Percentiles rank a stretch among this genome's conserved stretches.
Evolutionary conservation across 176 grass and related monocot genomes (phyloP).

Genomic region (Saccharum spontaneum): DNA sequence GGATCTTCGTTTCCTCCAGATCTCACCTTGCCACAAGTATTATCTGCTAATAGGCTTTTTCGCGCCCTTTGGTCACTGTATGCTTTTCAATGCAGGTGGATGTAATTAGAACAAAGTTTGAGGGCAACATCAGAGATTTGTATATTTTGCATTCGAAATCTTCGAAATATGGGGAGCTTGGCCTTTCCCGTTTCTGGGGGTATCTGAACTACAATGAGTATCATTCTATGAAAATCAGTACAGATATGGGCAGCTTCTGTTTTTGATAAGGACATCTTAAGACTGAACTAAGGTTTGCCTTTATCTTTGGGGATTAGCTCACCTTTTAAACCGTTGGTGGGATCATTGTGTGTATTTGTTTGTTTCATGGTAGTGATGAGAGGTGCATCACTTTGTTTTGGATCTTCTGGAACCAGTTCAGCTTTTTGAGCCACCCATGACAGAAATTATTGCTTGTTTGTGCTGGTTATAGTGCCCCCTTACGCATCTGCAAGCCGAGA

Average conservation of each 20-base stretch:
- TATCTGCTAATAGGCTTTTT: conserved; percentile 3
- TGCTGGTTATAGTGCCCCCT: conserved; percentile 6
- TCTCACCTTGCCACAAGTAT: background rate
- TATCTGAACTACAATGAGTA: conserved; percentile 93
- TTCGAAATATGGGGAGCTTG: conserved; percentile 71
- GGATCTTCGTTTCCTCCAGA: conserved; percentile 12
- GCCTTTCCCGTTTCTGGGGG: conserved; percentile 79
- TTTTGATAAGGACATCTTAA: conserved; percentile 28
- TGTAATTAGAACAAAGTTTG: conserved; percentile 58
- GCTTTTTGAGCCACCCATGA: conserved; percentile 3
- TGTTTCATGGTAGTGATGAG: background rate
- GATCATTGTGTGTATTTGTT: background rate
- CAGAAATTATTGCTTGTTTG: background rate
- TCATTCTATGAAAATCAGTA: conserved; percentile 46
- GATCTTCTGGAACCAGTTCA: conserved; percentile 16
- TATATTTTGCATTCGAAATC: conserved; percentile 68
- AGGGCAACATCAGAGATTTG: conserved; percentile 67
- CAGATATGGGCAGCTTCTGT: conserved; percentile 43
- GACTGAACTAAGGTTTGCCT: background rate
- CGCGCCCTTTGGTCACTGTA: conserved; percentile 1
- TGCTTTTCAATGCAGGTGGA: conserved; percentile 54
- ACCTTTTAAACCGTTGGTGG: background rate
- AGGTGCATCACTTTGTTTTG: conserved; percentile 4
- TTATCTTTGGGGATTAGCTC: background rate
- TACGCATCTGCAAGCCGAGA: background rate